A percentile compares a stretch with the other conserved stretches of the same genome.
phyloP scores from a whole-genome alignment of 805 yeast species.

The Saccharomyces jurei region DNA sequence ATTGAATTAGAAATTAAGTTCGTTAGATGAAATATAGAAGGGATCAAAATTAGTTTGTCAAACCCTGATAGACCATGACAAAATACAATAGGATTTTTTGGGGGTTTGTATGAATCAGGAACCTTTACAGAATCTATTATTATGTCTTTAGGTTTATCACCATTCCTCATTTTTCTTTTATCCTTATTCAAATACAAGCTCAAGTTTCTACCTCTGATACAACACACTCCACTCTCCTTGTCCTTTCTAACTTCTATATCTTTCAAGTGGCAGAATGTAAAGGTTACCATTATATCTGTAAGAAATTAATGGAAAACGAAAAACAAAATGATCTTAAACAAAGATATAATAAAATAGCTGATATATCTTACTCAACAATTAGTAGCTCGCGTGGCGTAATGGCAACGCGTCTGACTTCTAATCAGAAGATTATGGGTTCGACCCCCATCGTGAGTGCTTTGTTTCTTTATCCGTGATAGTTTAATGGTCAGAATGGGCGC shows the following conservation, averaged over 20 bases:
- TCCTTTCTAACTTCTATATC: background rate
- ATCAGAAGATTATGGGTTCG: slow-evolving; percentile 50
- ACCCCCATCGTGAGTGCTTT: slow-evolving; percentile 42
- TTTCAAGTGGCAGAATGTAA: background rate
- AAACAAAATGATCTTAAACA: background rate
- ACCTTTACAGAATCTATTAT: background rate
- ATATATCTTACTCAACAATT: too few species aligned
- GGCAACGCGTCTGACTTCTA: slow-evolving; percentile 53
- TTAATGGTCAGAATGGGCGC: background rate
- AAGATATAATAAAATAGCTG: too few species aligned
- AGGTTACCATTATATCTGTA: background rate
- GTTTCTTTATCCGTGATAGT: background rate
- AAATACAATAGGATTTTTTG: slow-evolving; percentile 65
- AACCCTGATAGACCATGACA: slow-evolving; percentile 89
- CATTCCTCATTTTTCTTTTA: background rate
- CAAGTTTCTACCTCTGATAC: background rate
- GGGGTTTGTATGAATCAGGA: slow-evolving; percentile 39
- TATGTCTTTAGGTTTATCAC: background rate
- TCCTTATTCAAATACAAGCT: background rate
- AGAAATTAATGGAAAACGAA: background rate
- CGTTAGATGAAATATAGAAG: slow-evolving; percentile 31
- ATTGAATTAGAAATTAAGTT: slow-evolving; percentile 16
- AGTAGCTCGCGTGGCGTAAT: slow-evolving; percentile 44
- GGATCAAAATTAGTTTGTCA: slow-evolving; percentile 44
- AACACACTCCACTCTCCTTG: background rate